These are phyloP conservation scores for Candida pseudofarinosa DNA, from an alignment of 805 yeast genomes.

Conservation along the genomic window DNA sequence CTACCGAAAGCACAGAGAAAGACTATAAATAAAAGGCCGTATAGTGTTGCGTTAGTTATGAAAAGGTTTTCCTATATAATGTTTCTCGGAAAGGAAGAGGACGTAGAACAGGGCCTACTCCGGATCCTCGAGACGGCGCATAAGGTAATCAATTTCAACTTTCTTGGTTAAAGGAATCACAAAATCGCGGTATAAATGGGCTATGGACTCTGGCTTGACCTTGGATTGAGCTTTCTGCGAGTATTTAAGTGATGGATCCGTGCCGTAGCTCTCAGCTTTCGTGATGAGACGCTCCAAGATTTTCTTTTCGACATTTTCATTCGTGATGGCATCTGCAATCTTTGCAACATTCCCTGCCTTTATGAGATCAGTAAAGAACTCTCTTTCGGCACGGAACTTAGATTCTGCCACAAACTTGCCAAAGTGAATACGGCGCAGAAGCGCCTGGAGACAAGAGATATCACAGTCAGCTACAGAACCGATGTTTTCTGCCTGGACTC, in stretches of 20 bases:
- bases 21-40: not conserved
- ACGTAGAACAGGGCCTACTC: no score
- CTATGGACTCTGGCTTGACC: conserved; percentile 78
- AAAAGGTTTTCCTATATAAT: no score
- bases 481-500: conserved; percentile 79
- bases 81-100: no score
- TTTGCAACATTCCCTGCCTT: conserved; percentile 61
- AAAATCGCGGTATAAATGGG: conserved; percentile 77
- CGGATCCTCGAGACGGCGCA: conserved; percentile 70
- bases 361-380: conserved; percentile 61
- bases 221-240: conserved; percentile 66
- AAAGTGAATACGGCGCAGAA: conserved; percentile 90
- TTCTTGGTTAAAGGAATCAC: conserved; percentile 92
- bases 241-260: conserved; percentile 76
- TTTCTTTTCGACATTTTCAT: conserved; percentile 78
- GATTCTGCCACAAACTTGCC: conserved; percentile 98
- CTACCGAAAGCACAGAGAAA: no score
- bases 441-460: conserved; percentile 80
- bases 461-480: conserved; percentile 87
- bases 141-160: conserved; percentile 88
- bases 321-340: conserved; percentile 78
- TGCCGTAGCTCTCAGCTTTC: conserved; percentile 84
- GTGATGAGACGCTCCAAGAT: conserved; percentile 72
- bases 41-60: not conserved
- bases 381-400: conserved; percentile 69